Percentiles rank a stretch among this genome's conserved stretches.
Conservation (phyloP, 805 yeast genomes). For the Metschnikowia noctiluminum region DNA sequence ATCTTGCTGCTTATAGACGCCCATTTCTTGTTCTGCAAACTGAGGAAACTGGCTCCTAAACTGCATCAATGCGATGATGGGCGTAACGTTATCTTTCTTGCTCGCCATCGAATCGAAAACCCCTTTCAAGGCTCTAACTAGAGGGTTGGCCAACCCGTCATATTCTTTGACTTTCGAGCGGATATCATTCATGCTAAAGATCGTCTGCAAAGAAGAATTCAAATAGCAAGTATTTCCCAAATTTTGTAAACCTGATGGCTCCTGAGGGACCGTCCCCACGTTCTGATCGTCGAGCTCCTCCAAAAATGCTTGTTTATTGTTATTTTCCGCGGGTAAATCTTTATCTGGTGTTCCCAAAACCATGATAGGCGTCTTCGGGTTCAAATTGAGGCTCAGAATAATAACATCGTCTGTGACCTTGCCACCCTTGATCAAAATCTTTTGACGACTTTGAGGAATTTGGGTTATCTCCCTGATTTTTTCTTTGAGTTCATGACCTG, state of each 20-base stretch:
- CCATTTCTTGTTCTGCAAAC: constrained; percentile 77
- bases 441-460: constrained; percentile 87
- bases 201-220: constrained; percentile 64
- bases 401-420: constrained; percentile 72
- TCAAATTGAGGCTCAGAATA: constrained; percentile 51
- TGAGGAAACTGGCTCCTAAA: constrained; percentile 78
- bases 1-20: constrained; percentile 89
- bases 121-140: constrained; percentile 37
- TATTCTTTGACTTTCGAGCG: constrained; percentile 21
- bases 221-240: constrained; percentile 78
- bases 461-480: constrained; percentile 71
- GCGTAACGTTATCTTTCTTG: constrained; percentile 54
- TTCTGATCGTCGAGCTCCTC: constrained; percentile 62
- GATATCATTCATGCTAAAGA: constrained; percentile 45
- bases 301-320: constrained; percentile 52
- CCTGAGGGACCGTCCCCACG: constrained; percentile 34
- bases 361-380: constrained; percentile 70
- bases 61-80: constrained; percentile 60
- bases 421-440: constrained; percentile 85
- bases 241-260: constrained; percentile 66
- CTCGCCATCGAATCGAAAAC: constrained; percentile 45
- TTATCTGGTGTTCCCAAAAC: constrained; percentile 88
- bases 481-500: constrained; percentile 62
- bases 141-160: constrained; percentile 11
- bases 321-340: constrained; percentile 51